phyloP scores from a whole-genome alignment of 2,329 filamentous ascomycete species.

The Dactylonectria macrodidyma region DNA sequence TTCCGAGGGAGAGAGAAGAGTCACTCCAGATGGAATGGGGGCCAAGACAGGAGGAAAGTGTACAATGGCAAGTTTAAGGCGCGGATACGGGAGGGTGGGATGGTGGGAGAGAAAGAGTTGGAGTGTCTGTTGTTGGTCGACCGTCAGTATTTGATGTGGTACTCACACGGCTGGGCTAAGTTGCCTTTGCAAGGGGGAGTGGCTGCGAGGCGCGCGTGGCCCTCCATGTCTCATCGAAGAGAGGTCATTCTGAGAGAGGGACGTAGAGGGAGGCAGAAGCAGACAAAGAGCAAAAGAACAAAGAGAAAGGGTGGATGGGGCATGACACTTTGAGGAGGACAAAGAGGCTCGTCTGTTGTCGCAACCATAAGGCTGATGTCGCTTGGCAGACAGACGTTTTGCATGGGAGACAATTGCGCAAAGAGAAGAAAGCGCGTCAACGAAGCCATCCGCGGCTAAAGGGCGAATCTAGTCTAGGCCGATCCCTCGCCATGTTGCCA shows the following conservation, averaged over 20 bases:
- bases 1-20: conserved; percentile 7
- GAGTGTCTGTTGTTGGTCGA: conserved; percentile 11
- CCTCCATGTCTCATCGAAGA: conserved; percentile 35
- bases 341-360: neutral
- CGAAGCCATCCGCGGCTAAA: conserved; percentile 8
- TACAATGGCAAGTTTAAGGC: conserved; percentile 16
- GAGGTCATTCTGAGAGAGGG: conserved; percentile 28
- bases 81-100: conserved; percentile 17
- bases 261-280: neutral
- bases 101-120: conserved; percentile 6
- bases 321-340: neutral
- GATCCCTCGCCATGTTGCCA: neutral
- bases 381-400: neutral
- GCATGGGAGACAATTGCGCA: neutral
- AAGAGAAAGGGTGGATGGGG: neutral
- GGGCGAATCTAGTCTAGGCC: neutral
- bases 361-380: neutral
- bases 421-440: neutral
- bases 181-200: conserved; percentile 15
- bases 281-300: conserved; percentile 8
- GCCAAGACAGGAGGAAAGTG: conserved; percentile 12
- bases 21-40: conserved; percentile 6
- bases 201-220: conserved; percentile 32
- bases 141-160: conserved; percentile 10
- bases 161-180: conserved; percentile 15